phyloP scores from a whole-genome alignment of 106 monocot genomes.

The Vanilla planifolia region DNA sequence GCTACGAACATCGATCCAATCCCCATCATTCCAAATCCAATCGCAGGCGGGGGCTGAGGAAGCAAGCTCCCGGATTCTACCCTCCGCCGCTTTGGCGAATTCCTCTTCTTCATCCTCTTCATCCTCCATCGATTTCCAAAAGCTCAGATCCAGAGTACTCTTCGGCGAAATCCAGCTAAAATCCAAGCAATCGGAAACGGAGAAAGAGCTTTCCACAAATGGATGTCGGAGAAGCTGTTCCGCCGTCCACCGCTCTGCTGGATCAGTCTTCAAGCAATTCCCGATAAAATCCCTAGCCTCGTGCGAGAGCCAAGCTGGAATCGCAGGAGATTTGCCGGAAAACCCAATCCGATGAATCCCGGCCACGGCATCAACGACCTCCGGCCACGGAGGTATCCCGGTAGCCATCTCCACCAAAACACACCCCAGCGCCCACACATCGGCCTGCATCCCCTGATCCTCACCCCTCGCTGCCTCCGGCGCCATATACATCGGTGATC shows the following conservation, averaged over 20 bases:
- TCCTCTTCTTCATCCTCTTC: not conserved
- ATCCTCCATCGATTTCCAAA: conserved; percentile 1
- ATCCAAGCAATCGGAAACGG: not conserved
- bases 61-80: not conserved
- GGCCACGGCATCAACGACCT: conserved; percentile 12
- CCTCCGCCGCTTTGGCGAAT: not conserved
- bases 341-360: conserved; percentile 31
- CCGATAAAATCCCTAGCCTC: conserved; percentile 35
- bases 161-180: conserved; percentile 10
- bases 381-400: conserved; percentile 26
- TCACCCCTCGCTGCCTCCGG: conserved; percentile 42
- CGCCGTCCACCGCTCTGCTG: conserved; percentile 6
- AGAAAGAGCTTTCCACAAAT: not conserved
- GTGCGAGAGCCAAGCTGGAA: conserved; percentile 27
- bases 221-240: conserved; percentile 15
- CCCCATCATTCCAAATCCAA: conserved; percentile 11
- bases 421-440: conserved; percentile 39
- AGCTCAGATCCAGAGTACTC: conserved; percentile 2
- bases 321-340: conserved; percentile 19
- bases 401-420: conserved; percentile 34
- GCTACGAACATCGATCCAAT: conserved; percentile 1
- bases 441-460: conserved; percentile 23
- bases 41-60: not conserved
- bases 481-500: conserved; percentile 53
- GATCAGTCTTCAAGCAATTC: conserved; percentile 28